Percentiles rank a stretch among this genome's conserved stretches.
Evolutionary conservation across 164 flowering plant genomes (phyloP).

Genomic region (Magnolia kwangsiensis): DNA sequence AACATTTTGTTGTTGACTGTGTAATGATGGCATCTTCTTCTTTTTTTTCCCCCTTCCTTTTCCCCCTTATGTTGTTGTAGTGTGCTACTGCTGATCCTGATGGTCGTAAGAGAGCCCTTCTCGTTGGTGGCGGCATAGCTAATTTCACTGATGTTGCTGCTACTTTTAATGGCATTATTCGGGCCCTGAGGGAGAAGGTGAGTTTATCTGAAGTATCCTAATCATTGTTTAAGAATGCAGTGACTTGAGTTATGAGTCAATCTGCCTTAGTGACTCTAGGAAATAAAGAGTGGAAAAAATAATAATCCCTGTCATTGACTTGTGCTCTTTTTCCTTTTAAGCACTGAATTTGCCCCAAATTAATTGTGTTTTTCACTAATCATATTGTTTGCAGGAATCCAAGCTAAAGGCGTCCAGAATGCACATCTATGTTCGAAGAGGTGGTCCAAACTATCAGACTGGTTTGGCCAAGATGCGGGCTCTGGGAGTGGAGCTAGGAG

Average conservation of each 20-base stretch:
- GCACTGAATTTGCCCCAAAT: not conserved
- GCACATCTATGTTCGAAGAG: conserved; percentile 88
- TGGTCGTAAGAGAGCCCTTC: conserved; percentile 83
- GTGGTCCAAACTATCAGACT: conserved; percentile 90
- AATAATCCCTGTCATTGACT: not conserved
- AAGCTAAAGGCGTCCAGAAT: conserved; percentile 80
- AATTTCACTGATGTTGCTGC: conserved; percentile 93
- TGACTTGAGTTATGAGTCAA: not conserved
- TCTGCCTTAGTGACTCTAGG: not conserved
- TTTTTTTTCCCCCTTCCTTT: not conserved
- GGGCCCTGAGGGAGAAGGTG: conserved; percentile 47
- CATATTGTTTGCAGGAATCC: conserved; percentile 44
- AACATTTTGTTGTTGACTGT: not conserved
- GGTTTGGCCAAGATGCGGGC: conserved; percentile 84
- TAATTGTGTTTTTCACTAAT: not conserved
- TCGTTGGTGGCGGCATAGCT: conserved; percentile 90
- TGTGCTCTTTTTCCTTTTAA: not conserved
- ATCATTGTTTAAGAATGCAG: not conserved
- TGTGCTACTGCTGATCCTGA: conserved; percentile 85
- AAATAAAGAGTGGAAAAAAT: too few relatives aligned
- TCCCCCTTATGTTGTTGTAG: conserved; percentile 24
- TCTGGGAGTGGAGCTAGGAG: conserved; percentile 76
- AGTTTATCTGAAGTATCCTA: not conserved
- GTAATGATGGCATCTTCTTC: not conserved
- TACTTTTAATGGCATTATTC: conserved; percentile 78